Evolutionary conservation across 805 yeast species (phyloP).

Genomic region (Lipomyces lipofer): DNA sequence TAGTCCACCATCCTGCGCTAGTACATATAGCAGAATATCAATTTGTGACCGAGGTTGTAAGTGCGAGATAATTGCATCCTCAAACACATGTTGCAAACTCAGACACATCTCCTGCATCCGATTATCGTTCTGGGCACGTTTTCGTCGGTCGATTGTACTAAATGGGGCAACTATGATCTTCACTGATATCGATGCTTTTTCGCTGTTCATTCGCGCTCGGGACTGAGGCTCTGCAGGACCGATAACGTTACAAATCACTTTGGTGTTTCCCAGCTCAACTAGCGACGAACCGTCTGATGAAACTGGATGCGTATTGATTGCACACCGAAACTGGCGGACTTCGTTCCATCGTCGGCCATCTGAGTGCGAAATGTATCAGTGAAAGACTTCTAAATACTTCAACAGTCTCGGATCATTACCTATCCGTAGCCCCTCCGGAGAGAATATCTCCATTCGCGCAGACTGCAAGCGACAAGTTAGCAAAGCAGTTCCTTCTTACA

Average conservation of each 20-base stretch:
- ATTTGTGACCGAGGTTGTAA: conserved; percentile 83
- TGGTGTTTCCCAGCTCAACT: conserved; percentile 89
- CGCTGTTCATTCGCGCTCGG: conserved; percentile 47
- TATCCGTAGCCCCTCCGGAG: conserved; percentile 90
- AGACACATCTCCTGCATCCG: conserved; percentile 41
- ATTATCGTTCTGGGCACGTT: conserved; percentile 62
- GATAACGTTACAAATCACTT: conserved; percentile 76
- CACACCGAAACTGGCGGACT: conserved; percentile 75
- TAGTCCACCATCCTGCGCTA: conserved; percentile 89
- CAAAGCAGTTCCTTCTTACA: too few relatives aligned
- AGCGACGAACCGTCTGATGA: conserved; percentile 90
- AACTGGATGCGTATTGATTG: conserved; percentile 79
- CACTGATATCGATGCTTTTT: conserved; percentile 61
- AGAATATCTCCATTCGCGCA: conserved; percentile 65
- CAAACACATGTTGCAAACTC: conserved; percentile 40
- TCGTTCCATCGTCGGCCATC: conserved; percentile 98
- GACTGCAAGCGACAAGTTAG: neutral
- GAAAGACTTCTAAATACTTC: conserved; percentile 12
- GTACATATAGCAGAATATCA: conserved; percentile 70
- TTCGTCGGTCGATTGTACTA: conserved; percentile 73
- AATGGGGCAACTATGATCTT: conserved; percentile 76
- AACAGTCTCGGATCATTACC: too few relatives aligned
- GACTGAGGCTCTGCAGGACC: conserved; percentile 86
- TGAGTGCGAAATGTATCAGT: neutral
- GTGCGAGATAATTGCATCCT: conserved; percentile 64